Conservation (phyloP, 1,284 basidiomycete genomes). For the Butyriboletus appendiculatus region DNA sequence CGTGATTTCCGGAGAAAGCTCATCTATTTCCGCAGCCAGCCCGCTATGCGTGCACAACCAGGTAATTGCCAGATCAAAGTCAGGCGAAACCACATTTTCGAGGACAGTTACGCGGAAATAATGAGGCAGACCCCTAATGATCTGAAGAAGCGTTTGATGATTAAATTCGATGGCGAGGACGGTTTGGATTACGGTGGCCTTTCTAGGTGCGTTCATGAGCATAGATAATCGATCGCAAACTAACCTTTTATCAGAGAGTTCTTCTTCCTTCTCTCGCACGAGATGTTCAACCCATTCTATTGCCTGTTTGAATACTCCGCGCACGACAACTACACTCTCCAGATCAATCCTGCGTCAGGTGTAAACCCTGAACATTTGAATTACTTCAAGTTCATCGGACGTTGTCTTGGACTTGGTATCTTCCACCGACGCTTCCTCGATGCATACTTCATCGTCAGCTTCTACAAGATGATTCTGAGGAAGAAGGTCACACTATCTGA, state of each 20-base stretch:
- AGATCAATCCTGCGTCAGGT: conserved; percentile 93
- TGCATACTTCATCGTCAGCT: conserved; percentile 95
- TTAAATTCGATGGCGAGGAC: conserved; percentile 97
- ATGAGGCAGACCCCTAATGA: conserved; percentile 95
- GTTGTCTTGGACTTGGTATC: conserved; percentile 89
- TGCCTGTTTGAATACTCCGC: conserved; percentile 97
- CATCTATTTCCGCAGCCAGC: conserved; percentile 96
- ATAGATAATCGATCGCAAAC: conserved; percentile 10
- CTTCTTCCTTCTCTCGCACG: conserved; percentile 93
- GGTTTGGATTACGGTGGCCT: conserved; percentile 95
- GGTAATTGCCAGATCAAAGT: conserved; percentile 97
- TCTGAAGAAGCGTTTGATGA: conserved; percentile 94
- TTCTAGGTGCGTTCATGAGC: conserved; percentile 61
- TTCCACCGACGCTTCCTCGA: conserved; percentile 97
- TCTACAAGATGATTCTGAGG: conserved; percentile 97
- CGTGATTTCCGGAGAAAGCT: conserved; percentile 95
- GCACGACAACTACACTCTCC: conserved; percentile 95
- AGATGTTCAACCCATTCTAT: conserved; percentile 96
- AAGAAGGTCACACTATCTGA: conserved; percentile 88
- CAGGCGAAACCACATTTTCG: conserved; percentile 91
- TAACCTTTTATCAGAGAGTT: conserved; percentile 51
- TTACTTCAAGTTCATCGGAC: conserved; percentile 97
- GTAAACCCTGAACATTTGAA: conserved; percentile 97
- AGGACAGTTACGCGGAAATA: conserved; percentile 95
- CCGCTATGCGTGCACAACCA: conserved; percentile 83